phyloP scores from a whole-genome alignment of 345 rosid species.

The Euphorbia lathyris region DNA sequence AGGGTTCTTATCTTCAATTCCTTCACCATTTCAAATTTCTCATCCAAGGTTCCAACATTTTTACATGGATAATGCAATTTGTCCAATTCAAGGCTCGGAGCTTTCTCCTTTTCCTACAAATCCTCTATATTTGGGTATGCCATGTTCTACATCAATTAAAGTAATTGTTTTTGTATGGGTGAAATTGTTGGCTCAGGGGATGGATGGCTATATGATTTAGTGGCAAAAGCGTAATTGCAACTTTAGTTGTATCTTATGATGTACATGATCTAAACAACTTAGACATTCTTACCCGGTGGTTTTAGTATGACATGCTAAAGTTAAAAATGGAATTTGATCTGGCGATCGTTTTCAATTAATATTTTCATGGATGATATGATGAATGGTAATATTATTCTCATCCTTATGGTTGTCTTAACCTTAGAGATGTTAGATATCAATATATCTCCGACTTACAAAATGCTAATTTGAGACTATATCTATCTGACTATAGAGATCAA shows the following conservation, averaged over 20 bases:
- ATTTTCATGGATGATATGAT: not conserved
- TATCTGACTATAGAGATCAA: not conserved
- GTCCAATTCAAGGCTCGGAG: conserved; percentile 34
- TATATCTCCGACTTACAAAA: not conserved
- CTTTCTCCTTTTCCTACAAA: conserved; percentile 33
- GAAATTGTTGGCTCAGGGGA: not conserved
- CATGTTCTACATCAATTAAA: conserved; percentile 8
- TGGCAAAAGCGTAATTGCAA: not conserved
- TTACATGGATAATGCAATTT: conserved; percentile 35
- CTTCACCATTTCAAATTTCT: conserved; percentile 66
- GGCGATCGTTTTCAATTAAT: not conserved
- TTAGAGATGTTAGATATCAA: not conserved
- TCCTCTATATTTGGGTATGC: conserved; percentile 43
- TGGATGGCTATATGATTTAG: not conserved
- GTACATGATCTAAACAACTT: not conserved
- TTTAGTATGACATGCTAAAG: not conserved
- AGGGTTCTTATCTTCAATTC: conserved; percentile 46
- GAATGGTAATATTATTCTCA: not conserved
- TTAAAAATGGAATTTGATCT: not conserved
- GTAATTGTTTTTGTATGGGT: not conserved
- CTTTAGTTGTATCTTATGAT: not conserved
- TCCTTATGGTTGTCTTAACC: not conserved
- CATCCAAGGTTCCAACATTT: conserved; percentile 47
- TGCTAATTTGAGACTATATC: not conserved
- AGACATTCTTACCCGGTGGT: not conserved